Evolutionary conservation across 495 filamentous ascomycete species (phyloP), one percentile per base, ranked within the genome.

Genomic region (Podospora pseudoanserina): DNA sequence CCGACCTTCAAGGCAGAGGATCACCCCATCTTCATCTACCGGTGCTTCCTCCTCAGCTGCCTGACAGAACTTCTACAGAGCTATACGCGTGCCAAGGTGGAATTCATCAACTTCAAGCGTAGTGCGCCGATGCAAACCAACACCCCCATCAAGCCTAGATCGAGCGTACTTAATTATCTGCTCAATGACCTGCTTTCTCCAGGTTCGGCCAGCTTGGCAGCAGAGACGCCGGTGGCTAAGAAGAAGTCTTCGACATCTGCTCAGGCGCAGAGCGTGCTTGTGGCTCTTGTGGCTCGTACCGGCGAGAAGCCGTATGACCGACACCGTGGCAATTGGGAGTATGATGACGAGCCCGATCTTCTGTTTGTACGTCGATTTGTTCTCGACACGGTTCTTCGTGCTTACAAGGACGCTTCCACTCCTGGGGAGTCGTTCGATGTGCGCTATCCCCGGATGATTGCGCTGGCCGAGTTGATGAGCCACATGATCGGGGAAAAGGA

Each of bases 51-150:
- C 65, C 84, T 99, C 55, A 92, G 97, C 75, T 97, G 94, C 73
- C 82, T 99, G 39, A 90, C 93, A 0, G 95, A 99, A 76, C 85
- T 99, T 19, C 83, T 99, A n/a, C 89, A 90, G 55, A 94, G 89
- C 73, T 98, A 97, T 80, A 97, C 92, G 68, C 90, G 93, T 30
- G 90, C 92, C 54, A 99, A 99, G 82, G 85, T 98, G 23, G 96
- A 99, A 73, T 99, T 99, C 76, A 97, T 99, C 78, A 97, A 97
- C 75, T 98, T 97, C 82, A 97, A 94, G 63, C 89, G 95, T 68
- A 89, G 91, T 20, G 91, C 92, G 67, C 91, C 93, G 4, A 85
- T 92, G 68, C 86, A 83, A 66, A 87, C 90, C 30, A 90, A 87
- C 59, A 97, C 93, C 5, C 95, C 95, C 53, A 92, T 93, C 11